phyloP scores from a whole-genome alignment of 2,329 filamentous ascomycete genomes.

The Onygenales sp. region DNA sequence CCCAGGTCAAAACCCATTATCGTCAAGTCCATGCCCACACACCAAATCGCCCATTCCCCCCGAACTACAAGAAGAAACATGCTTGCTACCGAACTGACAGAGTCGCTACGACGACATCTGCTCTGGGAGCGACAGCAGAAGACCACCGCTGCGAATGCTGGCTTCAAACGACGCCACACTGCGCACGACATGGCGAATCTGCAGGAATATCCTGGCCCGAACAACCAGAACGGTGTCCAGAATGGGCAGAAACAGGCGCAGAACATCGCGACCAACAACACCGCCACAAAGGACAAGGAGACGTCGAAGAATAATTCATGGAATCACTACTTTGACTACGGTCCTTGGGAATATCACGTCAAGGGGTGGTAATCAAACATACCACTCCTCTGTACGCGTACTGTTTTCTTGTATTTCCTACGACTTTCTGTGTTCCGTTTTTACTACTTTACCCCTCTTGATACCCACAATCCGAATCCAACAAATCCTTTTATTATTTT shows the following conservation, averaged over 20 bases:
- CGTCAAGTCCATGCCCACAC: conserved; percentile 56
- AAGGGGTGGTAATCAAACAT: conserved; percentile 61
- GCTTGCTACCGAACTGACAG: conserved; percentile 87
- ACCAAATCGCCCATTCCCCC: conserved; percentile 74
- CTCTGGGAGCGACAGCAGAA: conserved; percentile 95
- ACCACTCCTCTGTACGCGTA: background rate
- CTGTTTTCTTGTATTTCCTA: background rate
- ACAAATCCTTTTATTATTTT: background rate
- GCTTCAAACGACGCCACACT: conserved; percentile 81
- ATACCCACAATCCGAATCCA: background rate
- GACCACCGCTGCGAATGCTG: conserved; percentile 71
- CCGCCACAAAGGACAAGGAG: conserved; percentile 46
- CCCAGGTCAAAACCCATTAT: conserved; percentile 74
- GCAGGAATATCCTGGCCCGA: conserved; percentile 64
- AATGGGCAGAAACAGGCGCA: conserved; percentile 17
- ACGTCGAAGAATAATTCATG: conserved; percentile 60
- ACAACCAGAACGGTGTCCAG: conserved; percentile 40
- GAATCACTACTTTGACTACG: conserved; percentile 79
- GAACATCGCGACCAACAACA: conserved; percentile 13
- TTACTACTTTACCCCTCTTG: background rate
- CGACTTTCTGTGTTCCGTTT: background rate
- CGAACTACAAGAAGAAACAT: conserved; percentile 90
- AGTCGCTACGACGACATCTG: conserved; percentile 82
- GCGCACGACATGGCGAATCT: conserved; percentile 85
- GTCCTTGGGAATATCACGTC: conserved; percentile 73